phyloP scores from a whole-genome alignment of 345 rosid genomes.

The Eutrema yunnanense region DNA sequence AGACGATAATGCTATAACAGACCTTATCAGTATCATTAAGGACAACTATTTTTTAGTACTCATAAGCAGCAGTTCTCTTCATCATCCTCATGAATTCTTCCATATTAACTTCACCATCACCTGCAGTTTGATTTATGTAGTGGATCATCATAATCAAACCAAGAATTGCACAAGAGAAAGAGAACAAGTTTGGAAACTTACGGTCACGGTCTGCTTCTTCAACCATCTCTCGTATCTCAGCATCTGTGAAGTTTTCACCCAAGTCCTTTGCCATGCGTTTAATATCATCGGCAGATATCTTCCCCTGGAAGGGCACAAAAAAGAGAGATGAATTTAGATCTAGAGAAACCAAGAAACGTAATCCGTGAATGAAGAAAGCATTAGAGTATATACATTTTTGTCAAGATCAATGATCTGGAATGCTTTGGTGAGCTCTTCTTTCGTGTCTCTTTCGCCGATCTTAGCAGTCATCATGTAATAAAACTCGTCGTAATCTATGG shows the following conservation, averaged over 20 bases:
- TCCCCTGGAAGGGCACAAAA: not conserved
- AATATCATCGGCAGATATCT: constrained; percentile 64
- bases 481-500: constrained; percentile 95
- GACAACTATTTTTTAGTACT: constrained; percentile 33
- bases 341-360: not conserved
- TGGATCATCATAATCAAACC: not conserved
- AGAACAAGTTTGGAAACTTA: constrained; percentile 31
- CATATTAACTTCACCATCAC: constrained; percentile 61
- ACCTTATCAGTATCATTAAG: not conserved
- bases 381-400: constrained; percentile 43
- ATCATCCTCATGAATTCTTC: constrained; percentile 79
- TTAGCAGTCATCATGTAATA: constrained; percentile 94
- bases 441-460: constrained; percentile 91
- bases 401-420: constrained; percentile 81
- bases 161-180: not conserved
- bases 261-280: constrained; percentile 69
- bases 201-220: constrained; percentile 84
- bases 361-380: not conserved
- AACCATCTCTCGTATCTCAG: constrained; percentile 77
- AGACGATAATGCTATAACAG: not conserved
- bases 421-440: constrained; percentile 83
- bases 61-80: constrained; percentile 52
- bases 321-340: not conserved
- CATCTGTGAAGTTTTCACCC: constrained; percentile 69
- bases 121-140: constrained; percentile 28